Evolutionary conservation across 805 yeast species (phyloP), one percentile per base, ranked within the genome.

Genomic region (Candida rishiriensis): DNA sequence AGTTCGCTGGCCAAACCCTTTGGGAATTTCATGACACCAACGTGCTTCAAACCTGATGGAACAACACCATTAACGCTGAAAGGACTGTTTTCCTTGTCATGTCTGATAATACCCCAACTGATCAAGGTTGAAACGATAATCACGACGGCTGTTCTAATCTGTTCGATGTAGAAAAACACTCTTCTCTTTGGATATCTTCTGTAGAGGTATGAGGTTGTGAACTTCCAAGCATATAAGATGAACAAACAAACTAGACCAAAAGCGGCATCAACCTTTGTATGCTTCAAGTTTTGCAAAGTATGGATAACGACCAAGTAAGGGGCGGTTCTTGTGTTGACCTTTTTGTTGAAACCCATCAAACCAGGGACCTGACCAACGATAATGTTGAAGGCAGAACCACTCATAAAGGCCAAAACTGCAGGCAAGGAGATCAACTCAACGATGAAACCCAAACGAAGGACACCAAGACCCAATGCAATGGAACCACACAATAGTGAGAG

Each of bases 361-460:
- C 73, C 84, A 4, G 97, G 96, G 7, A 90, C 81, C 69, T 90
- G 97, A 18, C 97, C 97, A 48, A 72, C 65, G 31, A 84, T 72
- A 59, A 90, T 90, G 56, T 73, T 82, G 56, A 90, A 76, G 2
- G 97, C 96, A 4, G 97, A 89, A 41, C 97, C 97, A 30, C 91
- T 76, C 91, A 90, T 90, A 70, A 89, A 90, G 0, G 97, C 97
- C 66, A 88, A 73, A 35, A 90, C 96, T 1, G 96, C 95, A 38
- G 96, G 96, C 58, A 83, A 72, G 3, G 97, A 88, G 56, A 90
- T 88, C 60, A 85, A 80, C 64, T 90, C 97, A 36, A 90, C 79
- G 41, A 90, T 72, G 68, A 90, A 90, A 0, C 97, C 97, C 18
- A 90, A 70, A 56, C 97, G 75, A 50, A 88, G 66, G 8, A 90